Conservation (phyloP, 78 protist genomes). For the Trichosphaerium sp. region DNA sequence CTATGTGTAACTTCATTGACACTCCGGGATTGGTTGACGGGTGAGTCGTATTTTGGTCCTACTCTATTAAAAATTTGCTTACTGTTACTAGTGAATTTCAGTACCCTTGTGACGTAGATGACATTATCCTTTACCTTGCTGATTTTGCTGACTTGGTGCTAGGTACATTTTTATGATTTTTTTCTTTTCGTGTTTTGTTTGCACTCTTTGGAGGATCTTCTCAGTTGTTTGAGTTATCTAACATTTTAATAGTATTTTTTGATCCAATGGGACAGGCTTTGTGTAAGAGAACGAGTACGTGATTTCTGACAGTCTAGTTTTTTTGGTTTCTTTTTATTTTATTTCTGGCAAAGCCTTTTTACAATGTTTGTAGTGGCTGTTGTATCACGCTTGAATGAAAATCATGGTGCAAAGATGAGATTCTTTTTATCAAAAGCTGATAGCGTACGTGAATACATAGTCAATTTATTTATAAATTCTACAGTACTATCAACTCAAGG, state of each 20-base stretch:
- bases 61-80: too few species aligned
- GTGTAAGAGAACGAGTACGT: slow-evolving; percentile 4
- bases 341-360: neutral
- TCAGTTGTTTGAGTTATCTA: too few species aligned
- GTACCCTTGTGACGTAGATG: slow-evolving; percentile 37
- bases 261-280: slow-evolving; percentile 51
- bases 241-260: too few species aligned
- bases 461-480: too few species aligned
- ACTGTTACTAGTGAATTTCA: too few species aligned
- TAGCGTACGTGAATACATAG: too few species aligned
- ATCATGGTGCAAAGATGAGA: neutral
- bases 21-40: slow-evolving; percentile 57
- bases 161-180: too few species aligned
- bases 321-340: neutral
- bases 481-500: neutral
- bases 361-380: neutral
- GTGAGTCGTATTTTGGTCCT: too few species aligned
- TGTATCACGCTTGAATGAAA: neutral
- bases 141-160: slow-evolving; percentile 11
- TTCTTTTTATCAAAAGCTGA: slow-evolving; percentile 15
- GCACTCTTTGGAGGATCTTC: too few species aligned
- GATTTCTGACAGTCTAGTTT: too few species aligned
- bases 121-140: slow-evolving; percentile 4
- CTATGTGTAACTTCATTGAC: slow-evolving; percentile 31
- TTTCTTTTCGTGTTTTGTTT: too few species aligned